Evolutionary conservation across 1,284 basidiomycete genomes (phyloP), one percentile per base, ranked within the genome.

Genomic region (Ganoderma boninense): DNA sequence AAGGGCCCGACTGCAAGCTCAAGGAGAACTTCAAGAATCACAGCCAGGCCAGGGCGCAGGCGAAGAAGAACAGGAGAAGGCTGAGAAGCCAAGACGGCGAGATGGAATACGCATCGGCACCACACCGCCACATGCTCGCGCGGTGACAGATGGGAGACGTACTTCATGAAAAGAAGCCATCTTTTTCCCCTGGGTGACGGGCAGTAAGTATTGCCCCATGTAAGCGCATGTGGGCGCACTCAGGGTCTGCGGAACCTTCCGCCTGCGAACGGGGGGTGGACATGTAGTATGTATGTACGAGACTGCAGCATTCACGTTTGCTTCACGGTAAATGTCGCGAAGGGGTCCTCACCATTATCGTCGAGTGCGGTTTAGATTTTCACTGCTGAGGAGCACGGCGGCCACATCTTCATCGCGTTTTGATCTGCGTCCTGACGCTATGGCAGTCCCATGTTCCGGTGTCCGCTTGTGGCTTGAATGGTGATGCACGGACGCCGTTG

Each of bases 111-210:
- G 49, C 49, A 23, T 52, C 49, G 23, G 23, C 49, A 26, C 20
- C 49, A 52, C 23, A 52, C 49, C 23, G 49, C 49, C 49, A 52
- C 49, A 38, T 7, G 38, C 38, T 38, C 38, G 38, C 38, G 38
- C 38, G 2, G 11, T 52, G 23, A 52, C 49, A 26, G n/a, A 52
- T 26, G 29, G 29, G 29, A 32, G 29, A 32, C 29, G 49, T 11
- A 26, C 14, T 49, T 49, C 46, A 18, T 49, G 49, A 52, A 52
- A 52, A 52, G 49, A 52, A 52, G 49, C 49, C 49, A 49, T n/a
- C 20, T 23, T 1, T 49, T 38, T 38, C 38, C 23, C 49, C 23
- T 26, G 49, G n/a, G 38, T 38, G 38, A 8, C 23, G 11, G 26
- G 23, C 26, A n/a, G 14, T 23, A 13, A 32, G 13, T 23, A 52